Base-by-base conservation (phyloP, 768 basidiomycete species). In the Russula griseocarnosa region DNA sequence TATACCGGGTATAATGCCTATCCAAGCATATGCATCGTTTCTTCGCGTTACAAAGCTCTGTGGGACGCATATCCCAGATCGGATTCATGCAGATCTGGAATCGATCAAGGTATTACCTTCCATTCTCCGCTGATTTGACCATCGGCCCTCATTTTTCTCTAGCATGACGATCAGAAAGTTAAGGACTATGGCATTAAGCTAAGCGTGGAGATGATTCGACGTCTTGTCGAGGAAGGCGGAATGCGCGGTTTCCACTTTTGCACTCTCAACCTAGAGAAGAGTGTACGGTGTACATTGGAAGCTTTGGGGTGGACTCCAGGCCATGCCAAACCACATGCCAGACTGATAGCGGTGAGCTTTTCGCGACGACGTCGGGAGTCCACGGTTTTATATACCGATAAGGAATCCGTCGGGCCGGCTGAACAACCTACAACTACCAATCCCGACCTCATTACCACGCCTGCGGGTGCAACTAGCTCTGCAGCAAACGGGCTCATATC, bases 191-290 rank as follows among this genome's bases (percentile, higher is more conserved):
- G 97, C n/a, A 85, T 98, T 34, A 77, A 81, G 26, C 81, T 98
- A 5, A 91, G 94, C 1, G 86, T 90, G 13, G 78, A 85, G 30
- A 96, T 92, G 82, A 88, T 98, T 69, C 74, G 73, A 65, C 82
- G 76, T 52, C 77, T 88, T 34, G 85, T 80, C 16, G 73, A 67
- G 24, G 80, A 82, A 64, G 84, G 84, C 16, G 79, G 79, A 24
- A 77, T 92, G 42, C 75, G 79, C 9, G 94, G 94, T 0, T 82
- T 98, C 51, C 94, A 98, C 74, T 88, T 99, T 70, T 98, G 94
- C 73, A 99, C 97, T 1, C 81, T 99, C 63, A 99, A 99, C 75
- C 84, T 99, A 11, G 97, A 99, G 73, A 96, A 93, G 79, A 96
- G 94, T 69, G 88, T 98, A 2, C 87, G 88, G 60, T 83, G 86